phyloP scores from a whole-genome alignment of 2,329 filamentous ascomycete genomes.

The Pseudogymnoascus sp. region DNA sequence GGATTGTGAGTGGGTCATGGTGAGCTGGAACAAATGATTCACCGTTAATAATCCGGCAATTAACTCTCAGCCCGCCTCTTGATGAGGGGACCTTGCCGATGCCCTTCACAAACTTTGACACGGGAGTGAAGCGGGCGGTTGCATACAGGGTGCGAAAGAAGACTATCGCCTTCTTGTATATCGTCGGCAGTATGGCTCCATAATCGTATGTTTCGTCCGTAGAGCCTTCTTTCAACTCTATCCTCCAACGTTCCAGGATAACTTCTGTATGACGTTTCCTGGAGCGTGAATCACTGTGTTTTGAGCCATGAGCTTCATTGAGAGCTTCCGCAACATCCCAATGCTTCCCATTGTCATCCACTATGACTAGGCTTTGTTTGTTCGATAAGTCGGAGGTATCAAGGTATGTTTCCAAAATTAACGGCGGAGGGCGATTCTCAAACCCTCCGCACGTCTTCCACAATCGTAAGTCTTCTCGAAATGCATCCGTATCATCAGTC shows the following conservation, averaged over 20 bases:
- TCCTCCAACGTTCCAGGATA: constrained; percentile 82
- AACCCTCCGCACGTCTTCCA: constrained; percentile 78
- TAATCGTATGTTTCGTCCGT: constrained; percentile 48
- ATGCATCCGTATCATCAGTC: constrained; percentile 84
- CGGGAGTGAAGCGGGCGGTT: constrained; percentile 72
- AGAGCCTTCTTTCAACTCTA: constrained; percentile 64
- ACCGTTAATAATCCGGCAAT: constrained; percentile 69
- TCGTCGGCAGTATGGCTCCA: constrained; percentile 63
- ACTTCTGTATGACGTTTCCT: constrained; percentile 58
- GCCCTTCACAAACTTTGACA: constrained; percentile 72
- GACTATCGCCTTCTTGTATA: constrained; percentile 96
- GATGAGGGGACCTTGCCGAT: constrained; percentile 61
- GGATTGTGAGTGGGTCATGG: constrained; percentile 63
- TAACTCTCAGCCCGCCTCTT: constrained; percentile 59
- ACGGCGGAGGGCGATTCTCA: constrained; percentile 68
- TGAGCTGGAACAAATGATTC: constrained; percentile 44
- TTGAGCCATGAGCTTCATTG: constrained; percentile 50
- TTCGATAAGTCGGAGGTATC: constrained; percentile 71
- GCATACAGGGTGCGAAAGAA: constrained; percentile 85
- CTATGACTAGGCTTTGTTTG: constrained; percentile 78
- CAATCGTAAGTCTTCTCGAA: constrained; percentile 68
- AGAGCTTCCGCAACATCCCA: constrained; percentile 88
- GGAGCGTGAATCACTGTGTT: constrained; percentile 16
- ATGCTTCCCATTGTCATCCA: constrained; percentile 83
- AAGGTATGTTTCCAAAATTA: constrained; percentile 86